phyloP scores from a whole-genome alignment of 345 rosid genomes.

The Noccaea bulbosa region DNA sequence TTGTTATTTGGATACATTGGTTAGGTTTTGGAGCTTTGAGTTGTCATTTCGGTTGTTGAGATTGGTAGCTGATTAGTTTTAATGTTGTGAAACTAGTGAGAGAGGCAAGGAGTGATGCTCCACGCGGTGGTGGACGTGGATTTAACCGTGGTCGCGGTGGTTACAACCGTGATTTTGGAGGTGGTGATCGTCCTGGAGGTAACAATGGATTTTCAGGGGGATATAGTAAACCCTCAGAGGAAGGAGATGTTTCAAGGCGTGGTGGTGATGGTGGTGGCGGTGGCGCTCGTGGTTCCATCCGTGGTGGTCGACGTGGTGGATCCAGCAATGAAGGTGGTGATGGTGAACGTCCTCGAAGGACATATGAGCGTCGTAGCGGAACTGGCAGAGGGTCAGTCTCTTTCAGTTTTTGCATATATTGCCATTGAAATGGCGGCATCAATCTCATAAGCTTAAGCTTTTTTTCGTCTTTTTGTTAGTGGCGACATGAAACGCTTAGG shows the following conservation, averaged over 20 bases:
- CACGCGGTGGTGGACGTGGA: conserved; percentile 69
- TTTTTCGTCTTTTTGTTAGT: conserved; percentile 44
- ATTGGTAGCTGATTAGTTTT: conserved; percentile 31
- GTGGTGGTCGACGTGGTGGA: conserved; percentile 75
- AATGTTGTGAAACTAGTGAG: conserved; percentile 53
- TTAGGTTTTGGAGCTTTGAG: neutral
- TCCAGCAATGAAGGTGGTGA: conserved; percentile 62
- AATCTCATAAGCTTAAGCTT: neutral
- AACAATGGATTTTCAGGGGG: conserved; percentile 67
- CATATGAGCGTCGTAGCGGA: conserved; percentile 82
- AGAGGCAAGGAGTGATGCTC: conserved; percentile 71
- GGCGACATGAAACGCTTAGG: conserved; percentile 86
- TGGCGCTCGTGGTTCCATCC: conserved; percentile 41
- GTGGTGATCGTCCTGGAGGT: conserved; percentile 48
- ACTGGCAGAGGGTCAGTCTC: conserved; percentile 89
- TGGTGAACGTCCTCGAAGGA: conserved; percentile 78
- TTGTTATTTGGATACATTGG: neutral
- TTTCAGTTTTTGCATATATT: neutral
- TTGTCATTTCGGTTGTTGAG: neutral
- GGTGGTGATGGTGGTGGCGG: conserved; percentile 43
- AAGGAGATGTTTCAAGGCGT: conserved; percentile 67
- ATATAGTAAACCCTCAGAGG: conserved; percentile 62
- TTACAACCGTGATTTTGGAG: conserved; percentile 62
- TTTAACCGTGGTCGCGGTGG: conserved; percentile 69
- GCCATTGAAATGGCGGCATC: conserved; percentile 15